A percentile compares a stretch with the other conserved stretches of the same genome.
These are phyloP conservation scores for Didymella lethalis DNA, from an alignment of 2,329 filamentous ascomycete species.

Conservation along the genomic window DNA sequence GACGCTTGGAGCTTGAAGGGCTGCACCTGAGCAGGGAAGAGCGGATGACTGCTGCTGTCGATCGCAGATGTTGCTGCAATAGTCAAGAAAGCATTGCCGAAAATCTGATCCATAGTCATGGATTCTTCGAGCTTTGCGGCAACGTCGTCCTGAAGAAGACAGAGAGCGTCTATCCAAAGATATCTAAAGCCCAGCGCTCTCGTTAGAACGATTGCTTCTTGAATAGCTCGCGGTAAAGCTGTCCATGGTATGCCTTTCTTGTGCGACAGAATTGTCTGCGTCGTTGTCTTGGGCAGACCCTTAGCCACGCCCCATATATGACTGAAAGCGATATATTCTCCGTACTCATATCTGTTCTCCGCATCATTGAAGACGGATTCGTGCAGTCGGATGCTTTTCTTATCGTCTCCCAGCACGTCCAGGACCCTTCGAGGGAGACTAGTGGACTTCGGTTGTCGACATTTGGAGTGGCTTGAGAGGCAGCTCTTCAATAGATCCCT, in stretches of 20 bases:
- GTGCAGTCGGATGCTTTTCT: slow-evolving; percentile 42
- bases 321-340: slow-evolving; percentile 45
- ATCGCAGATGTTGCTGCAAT: slow-evolving; percentile 45
- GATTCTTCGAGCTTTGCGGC: slow-evolving; percentile 40
- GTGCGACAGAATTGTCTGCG: slow-evolving; percentile 35
- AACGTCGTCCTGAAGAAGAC: slow-evolving; percentile 44
- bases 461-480: slow-evolving; percentile 42
- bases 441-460: slow-evolving; percentile 33
- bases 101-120: slow-evolving; percentile 40
- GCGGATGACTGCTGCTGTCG: slow-evolving; percentile 39
- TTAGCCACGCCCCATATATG: slow-evolving; percentile 45
- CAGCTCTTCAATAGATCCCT: slow-evolving; percentile 42
- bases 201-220: slow-evolving; percentile 48
- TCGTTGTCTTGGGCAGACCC: slow-evolving; percentile 41
- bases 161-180: slow-evolving; percentile 49
- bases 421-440: slow-evolving; percentile 43
- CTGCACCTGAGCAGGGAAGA: slow-evolving; percentile 36
- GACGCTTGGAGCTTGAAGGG: slow-evolving; percentile 46
- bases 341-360: slow-evolving; percentile 41
- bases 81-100: slow-evolving; percentile 45
- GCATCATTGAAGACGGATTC: slow-evolving; percentile 38
- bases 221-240: slow-evolving; percentile 43
- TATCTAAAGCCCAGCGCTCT: slow-evolving; percentile 47
- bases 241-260: slow-evolving; percentile 42
- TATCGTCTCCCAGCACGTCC: slow-evolving; percentile 40